Evolutionary conservation across 257 asterid species (phyloP), one percentile per base, ranked within the genome.

Genomic region (Hygrophila difformis): DNA sequence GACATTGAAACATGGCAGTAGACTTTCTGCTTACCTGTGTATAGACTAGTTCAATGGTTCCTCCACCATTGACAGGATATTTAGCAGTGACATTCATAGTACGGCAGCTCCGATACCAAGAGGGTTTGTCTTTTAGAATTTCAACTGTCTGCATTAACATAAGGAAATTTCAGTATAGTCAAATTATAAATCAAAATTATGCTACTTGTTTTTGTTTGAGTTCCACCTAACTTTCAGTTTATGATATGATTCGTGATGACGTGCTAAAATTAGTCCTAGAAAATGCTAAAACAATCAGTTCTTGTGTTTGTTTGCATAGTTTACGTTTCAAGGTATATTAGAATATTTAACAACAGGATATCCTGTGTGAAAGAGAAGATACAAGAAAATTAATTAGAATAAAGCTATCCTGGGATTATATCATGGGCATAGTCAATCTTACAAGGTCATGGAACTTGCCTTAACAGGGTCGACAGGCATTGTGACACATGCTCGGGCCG

Each of bases 31-130:
- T 41, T 18, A 71, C 83, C 62, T 63, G 69, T 31, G 67, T 67
- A 57, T 71, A 35, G 49, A 75, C 49, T 19, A 67, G 15, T 41
- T 75, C 82, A 64, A 75, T 58, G 43, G 53, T 54, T 39, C 76
- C 82, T 31, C 66, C 71, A 52, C 51, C 51, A 24, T 64, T 21
- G 23, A 46, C 56, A 29, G 73, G 56, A 64, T 37, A 61, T 19
- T 43, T 45, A 53, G 69, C 71, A 39, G 45, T 4, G 19, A 75
- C 69, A 28, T 67, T 48, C 57, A 61, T 37, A 49, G 33, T 60
- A 55, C 66, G 66, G 44, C 79, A 75, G 29, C 14, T 18, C 19
- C 64, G 66, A 16, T 18, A 61, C 83, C 78, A 75, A 21, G 71
- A 49, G 14, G 55, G 60, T 14, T 61, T 62, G 39, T 64, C 66